Evolutionary conservation across 2,329 filamentous ascomycete species (phyloP).

Genomic region (Nothophoma quercina): DNA sequence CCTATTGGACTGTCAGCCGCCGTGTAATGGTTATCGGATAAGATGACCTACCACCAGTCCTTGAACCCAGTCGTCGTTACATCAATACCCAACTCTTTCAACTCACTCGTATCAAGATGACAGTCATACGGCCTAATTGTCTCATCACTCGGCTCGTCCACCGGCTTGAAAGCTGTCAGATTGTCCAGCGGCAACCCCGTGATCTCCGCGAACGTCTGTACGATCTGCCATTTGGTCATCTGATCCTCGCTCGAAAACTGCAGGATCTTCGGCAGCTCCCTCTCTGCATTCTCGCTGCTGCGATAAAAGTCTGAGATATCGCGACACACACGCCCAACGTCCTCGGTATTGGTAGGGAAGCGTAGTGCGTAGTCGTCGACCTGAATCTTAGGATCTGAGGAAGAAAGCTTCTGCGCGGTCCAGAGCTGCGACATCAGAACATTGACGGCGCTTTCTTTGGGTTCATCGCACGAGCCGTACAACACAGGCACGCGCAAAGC

Average conservation of each 20-base stretch:
- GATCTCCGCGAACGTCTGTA: conserved; percentile 77
- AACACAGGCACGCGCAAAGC: conserved; percentile 83
- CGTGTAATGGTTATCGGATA: no score
- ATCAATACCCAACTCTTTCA: conserved; percentile 77
- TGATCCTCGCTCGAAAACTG: conserved; percentile 83
- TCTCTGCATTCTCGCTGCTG: conserved; percentile 37
- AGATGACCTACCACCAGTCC: conserved; percentile 73
- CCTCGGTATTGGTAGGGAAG: conserved; percentile 89
- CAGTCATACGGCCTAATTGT: conserved; percentile 88
- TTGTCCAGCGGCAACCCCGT: conserved; percentile 75
- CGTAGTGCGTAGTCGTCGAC: conserved; percentile 89
- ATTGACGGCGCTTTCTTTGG: conserved; percentile 83
- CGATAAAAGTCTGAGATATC: conserved; percentile 75
- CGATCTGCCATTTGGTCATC: conserved; percentile 91
- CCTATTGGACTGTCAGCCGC: no score
- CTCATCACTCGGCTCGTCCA: conserved; percentile 72
- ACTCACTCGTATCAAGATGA: conserved; percentile 78
- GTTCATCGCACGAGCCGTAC: conserved; percentile 75
- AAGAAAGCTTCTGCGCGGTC: conserved; percentile 68
- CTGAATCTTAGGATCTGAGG: conserved; percentile 60
- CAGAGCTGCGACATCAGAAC: conserved; percentile 77
- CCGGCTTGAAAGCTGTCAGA: conserved; percentile 65
- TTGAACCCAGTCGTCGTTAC: conserved; percentile 77
- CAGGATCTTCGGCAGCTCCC: conserved; percentile 71
- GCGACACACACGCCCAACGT: conserved; percentile 79